These are phyloP conservation scores for Diplodia corticola DNA, from an alignment of 2,329 filamentous ascomycete species.

Conservation along the genomic window DNA sequence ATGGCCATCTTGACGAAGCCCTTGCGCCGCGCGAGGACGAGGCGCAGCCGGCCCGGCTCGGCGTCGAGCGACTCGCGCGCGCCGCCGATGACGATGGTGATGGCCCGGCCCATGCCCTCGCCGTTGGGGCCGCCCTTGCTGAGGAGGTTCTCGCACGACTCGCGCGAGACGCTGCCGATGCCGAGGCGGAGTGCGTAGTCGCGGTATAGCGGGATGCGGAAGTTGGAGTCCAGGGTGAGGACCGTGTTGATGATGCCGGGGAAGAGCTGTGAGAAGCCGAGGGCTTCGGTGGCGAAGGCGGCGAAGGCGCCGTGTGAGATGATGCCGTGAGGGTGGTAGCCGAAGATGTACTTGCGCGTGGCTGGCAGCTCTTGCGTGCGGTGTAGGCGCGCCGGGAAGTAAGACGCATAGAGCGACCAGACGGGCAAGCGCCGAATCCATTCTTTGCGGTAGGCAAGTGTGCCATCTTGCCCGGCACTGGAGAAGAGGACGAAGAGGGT, in stretches of 20 bases:
- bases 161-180: slow-evolving; percentile 82
- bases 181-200: slow-evolving; percentile 93
- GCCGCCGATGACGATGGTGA: slow-evolving; percentile 93
- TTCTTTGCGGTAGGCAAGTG: slow-evolving; percentile 71
- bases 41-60: slow-evolving; percentile 70
- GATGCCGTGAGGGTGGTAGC: slow-evolving; percentile 96
- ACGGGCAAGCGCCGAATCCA: slow-evolving; percentile 70
- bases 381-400: slow-evolving; percentile 87
- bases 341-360: slow-evolving; percentile 91
- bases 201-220: slow-evolving; percentile 87
- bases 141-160: slow-evolving; percentile 87
- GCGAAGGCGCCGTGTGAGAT: slow-evolving; percentile 95
- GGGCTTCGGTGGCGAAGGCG: slow-evolving; percentile 84
- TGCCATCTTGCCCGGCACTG: slow-evolving; percentile 72
- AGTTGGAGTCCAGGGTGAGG: slow-evolving; percentile 93
- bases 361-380: slow-evolving; percentile 77
- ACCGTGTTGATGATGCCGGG: slow-evolving; percentile 94
- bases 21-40: slow-evolving; percentile 81
- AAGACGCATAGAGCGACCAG: slow-evolving; percentile 88
- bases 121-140: slow-evolving; percentile 73
- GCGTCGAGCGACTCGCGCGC: slow-evolving; percentile 91
- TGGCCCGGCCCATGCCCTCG: slow-evolving; percentile 89
- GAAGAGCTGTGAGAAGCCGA: slow-evolving; percentile 84
- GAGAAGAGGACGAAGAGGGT: slow-evolving; percentile 82
- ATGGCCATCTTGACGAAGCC: slow-evolving; percentile 94